Conservation (phyloP, 495 filamentous ascomycete genomes). For the Neurospora cerealis region DNA sequence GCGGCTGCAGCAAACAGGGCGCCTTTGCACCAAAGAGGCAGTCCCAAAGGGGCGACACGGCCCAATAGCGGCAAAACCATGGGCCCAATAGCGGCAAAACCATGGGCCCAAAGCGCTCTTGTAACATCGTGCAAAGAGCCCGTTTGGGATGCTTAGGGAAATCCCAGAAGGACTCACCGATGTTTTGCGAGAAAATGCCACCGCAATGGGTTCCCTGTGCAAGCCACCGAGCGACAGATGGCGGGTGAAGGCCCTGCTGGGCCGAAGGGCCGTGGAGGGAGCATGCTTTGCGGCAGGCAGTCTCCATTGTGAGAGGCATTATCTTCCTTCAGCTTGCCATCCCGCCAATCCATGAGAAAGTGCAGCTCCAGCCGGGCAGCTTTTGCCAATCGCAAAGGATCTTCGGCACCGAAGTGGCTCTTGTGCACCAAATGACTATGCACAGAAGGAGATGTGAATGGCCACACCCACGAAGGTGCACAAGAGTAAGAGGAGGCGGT, state of each 20-base stretch:
- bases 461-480: neutral
- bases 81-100: constrained; percentile 7
- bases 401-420: constrained; percentile 4
- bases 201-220: neutral
- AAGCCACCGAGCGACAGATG: neutral
- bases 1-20: constrained; percentile 7
- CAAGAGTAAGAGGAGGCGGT: neutral
- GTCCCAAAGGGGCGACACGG: constrained; percentile 1
- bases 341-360: neutral
- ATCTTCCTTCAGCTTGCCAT: neutral
- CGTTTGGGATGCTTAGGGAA: constrained; percentile 7
- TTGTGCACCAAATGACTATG: neutral
- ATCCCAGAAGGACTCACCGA: neutral
- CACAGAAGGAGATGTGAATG: neutral
- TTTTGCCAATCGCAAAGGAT: neutral
- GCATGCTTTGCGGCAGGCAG: neutral
- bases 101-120: constrained; percentile 4
- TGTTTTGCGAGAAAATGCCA: neutral
- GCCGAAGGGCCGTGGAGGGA: neutral
- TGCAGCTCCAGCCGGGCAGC: neutral
- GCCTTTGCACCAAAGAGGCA: constrained; percentile 11
- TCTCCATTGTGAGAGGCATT: neutral
- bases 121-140: constrained; percentile 1
- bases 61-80: constrained; percentile 10
- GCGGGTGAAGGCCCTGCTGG: neutral